phyloP scores from a whole-genome alignment of 2,329 filamentous ascomycete species.

The Neonectria magnoliae region DNA sequence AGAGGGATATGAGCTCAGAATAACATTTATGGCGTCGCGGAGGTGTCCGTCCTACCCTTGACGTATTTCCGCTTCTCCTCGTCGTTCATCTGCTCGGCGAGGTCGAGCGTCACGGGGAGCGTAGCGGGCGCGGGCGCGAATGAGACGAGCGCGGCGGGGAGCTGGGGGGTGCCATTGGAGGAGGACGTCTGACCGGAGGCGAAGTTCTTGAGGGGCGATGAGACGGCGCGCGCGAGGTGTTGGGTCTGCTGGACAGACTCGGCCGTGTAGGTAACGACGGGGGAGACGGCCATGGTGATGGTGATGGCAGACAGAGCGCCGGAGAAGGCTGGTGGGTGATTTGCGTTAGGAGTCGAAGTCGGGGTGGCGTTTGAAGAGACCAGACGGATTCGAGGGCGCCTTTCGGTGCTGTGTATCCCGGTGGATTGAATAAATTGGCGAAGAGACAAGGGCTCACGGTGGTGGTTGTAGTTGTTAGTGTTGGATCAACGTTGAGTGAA shows the following conservation, averaged over 20 bases:
- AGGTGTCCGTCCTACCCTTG: conserved; percentile 67
- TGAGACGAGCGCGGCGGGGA: conserved; percentile 43
- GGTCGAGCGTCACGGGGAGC: conserved; percentile 59
- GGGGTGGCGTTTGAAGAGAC: not conserved
- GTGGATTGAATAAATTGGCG: not conserved
- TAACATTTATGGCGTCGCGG: not conserved
- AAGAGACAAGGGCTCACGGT: not conserved
- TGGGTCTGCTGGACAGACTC: conserved; percentile 46
- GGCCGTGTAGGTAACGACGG: conserved; percentile 54
- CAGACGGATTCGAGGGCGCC: too few species aligned
- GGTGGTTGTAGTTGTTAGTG: not conserved
- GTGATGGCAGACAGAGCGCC: conserved; percentile 13
- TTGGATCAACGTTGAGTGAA: not conserved
- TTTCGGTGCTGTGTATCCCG: not conserved
- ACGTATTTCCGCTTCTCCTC: conserved; percentile 89
- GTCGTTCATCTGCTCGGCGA: conserved; percentile 85
- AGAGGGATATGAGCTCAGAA: not conserved
- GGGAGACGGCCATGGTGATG: conserved; percentile 57
- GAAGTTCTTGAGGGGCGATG: conserved; percentile 57
- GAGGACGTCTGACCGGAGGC: conserved; percentile 45
- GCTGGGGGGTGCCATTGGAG: conserved; percentile 57
- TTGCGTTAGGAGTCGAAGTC: not conserved
- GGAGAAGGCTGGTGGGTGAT: not conserved
- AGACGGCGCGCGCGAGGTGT: conserved; percentile 46
- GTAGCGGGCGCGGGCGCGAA: conserved; percentile 43